Base-by-base conservation (phyloP, 768 basidiomycete species). In the Tremella yokohamensis region DNA sequence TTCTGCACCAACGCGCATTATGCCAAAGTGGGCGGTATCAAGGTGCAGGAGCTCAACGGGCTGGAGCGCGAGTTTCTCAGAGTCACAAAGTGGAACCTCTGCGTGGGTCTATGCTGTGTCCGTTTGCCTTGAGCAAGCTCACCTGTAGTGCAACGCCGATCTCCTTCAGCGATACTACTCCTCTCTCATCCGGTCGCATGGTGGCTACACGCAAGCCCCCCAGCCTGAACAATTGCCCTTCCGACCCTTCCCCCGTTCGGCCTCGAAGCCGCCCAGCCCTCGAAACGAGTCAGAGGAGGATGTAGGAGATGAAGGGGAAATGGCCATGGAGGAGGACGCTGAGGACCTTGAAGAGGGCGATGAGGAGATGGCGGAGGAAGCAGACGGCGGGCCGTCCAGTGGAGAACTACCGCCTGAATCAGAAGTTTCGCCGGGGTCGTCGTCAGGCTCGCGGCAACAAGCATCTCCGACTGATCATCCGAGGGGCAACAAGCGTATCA, bases 1-100 rank as follows among this genome's bases (percentile, higher is more conserved):
- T 98, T 98, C 77, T 94, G 89, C 79, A 90, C 89, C 49, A 98
- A 98, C 76, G 84, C 83, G 56, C 84, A 93, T 72, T 98, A 98
- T 79, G 90, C 96, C 64, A 88, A 87, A 78, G 93, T 99, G 29
- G 96, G 96, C 68, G 96, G 96, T 56, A 90, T 97, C 74, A 85
- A 88, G 62, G 82, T 91, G 49, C 81, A 83, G 59, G 94, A 99
- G 79, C 84, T 98, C 77, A 94, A 97, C 79, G 81, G 89, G 69
- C 84, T 99, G 61, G 96, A 99, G 79, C 82, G 89, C 75, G 94
- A 97, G 77, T 92, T 99, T 76, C 83, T 97, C 51, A 81, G 81
- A 56, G 85, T 86, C 73, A 91, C 96, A 57, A 90, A 96, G 71
- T 99, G 96, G 94, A 83, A 86, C 68, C 81, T 99, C 74, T 90